Evolutionary conservation across 495 filamentous ascomycete species (phyloP), one percentile per base, ranked within the genome.

Genomic region (Podospora anserina): DNA sequence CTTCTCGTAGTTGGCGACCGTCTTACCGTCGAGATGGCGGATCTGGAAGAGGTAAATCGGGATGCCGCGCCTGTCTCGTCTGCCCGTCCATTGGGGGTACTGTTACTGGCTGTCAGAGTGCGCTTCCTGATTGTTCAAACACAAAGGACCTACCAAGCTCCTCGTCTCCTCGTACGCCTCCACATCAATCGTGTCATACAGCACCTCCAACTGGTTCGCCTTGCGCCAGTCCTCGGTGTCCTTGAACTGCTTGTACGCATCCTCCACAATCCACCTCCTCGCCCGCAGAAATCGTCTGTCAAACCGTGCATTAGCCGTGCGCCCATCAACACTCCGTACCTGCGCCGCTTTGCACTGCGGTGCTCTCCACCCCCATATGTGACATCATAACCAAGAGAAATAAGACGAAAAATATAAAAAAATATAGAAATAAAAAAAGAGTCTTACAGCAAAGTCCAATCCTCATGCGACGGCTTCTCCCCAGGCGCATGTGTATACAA

Each of bases 81-180:
- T 88, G 19, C 93, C 93, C 30, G 92, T 94, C 89, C 92, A 97
- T 87, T 95, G 92, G 18, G 93, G 93, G 76, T 97, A 96, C 90
- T 95, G 71, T 60, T 26, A 53, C 4, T 1, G 53, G 7, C 2
- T 11, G 39, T 49, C 13, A 49, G 39, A 49, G 30, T 32, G 30
- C 30, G 30, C 30, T 32, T 7, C 4, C 30, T 49, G 39, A 5
- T 13, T 1, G 39, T 11, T 49, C 4, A 32, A 0, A 4, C 30
- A 4, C 30, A 5, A 4, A 30, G 9, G 20, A 81, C 85, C 66
- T 80, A 94, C 92, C 84, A 96, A 84, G 69, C 88, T 82, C 61
- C 92, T 83, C 11, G 90, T 88, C 67, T 90, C 82, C 73, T 95
- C 91, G 77, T 94, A 97, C 34, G 91, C 91, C 6, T 92, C 85